A percentile compares a stretch with the other conserved stretches of the same genome.
phyloP scores from a whole-genome alignment of 257 asterid genomes.

The Solanum pinnatisectum region DNA sequence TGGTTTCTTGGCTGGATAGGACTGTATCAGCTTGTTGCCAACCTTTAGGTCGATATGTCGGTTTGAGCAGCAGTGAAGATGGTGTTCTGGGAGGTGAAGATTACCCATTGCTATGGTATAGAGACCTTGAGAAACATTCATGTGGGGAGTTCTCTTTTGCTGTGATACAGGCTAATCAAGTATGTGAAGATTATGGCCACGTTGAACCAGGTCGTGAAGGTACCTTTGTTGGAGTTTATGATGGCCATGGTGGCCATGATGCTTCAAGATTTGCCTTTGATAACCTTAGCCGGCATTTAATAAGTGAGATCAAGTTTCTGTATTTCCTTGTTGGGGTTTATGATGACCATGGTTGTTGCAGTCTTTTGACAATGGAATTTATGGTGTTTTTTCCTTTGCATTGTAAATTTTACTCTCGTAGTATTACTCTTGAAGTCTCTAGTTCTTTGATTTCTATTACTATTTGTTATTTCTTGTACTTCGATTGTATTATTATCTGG shows the following conservation, averaged over 20 bases:
- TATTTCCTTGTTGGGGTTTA: too few relatives aligned
- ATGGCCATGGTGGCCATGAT: constrained; percentile 83
- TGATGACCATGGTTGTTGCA: too few relatives aligned
- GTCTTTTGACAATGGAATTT: too few relatives aligned
- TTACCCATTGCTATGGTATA: constrained; percentile 49
- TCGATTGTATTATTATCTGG: not conserved
- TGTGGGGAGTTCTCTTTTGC: constrained; percentile 70
- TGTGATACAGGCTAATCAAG: constrained; percentile 56
- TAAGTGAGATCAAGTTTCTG: constrained; percentile 28
- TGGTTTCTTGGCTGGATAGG: constrained; percentile 50
- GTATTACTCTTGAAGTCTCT: not conserved
- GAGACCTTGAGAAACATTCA: constrained; percentile 72
- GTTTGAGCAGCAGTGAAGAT: constrained; percentile 51
- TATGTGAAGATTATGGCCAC: constrained; percentile 68
- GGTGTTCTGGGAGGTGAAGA: not conserved
- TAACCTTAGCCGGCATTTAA: constrained; percentile 42
- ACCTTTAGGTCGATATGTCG: constrained; percentile 69
- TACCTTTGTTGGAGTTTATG: constrained; percentile 73
- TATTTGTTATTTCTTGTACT: not conserved
- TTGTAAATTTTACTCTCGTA: not conserved
- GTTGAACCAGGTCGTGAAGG: constrained; percentile 55
- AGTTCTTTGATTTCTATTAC: not conserved
- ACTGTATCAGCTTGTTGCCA: constrained; percentile 41
- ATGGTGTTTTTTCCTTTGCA: not conserved
- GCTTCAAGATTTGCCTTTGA: constrained; percentile 50